Evolutionary conservation across 1,139 yeast genomes (phyloP), one percentile per base, ranked within the genome.

Genomic region (Lodderomyces metapsilosis): DNA sequence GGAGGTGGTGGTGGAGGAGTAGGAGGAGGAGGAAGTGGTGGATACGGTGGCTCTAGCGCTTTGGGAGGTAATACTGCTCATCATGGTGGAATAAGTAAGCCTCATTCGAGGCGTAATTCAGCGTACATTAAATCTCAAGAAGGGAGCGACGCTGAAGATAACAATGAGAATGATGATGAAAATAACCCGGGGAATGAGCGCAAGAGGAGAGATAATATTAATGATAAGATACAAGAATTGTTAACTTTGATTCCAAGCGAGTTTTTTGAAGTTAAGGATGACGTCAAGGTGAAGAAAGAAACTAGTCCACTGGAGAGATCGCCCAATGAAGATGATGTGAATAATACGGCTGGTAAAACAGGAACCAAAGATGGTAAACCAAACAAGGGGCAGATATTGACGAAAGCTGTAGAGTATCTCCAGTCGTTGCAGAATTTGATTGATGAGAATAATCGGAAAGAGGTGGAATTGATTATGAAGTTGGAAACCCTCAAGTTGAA

Each of bases 331-430:
- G 66, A 63, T 17, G 63, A 66, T 2, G 50, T 52, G 28, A 65
- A 62, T 20, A 60, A 64, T 1, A 65, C 66, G 0, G 56, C 76
- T 38, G 74, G 74, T 51, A 76, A 78, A 17, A 71, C 83, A 11
- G 87, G 89, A 3, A 80, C 89, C 2, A 86, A 85, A 50, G 96
- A 88, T 54, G 96, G 95, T 3, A 84, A 84, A 52, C 97, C 97
- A 1, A 89, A 89, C 57, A 91, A 91, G 65, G 97, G 97, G 1
- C 95, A 89, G 52, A 87, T 91, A 9, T 68, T 91, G 48, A 78
- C 89, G 15, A 84, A 87, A 54, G 80, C 94, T 0, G 95, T 89
- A 3, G 96, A 88, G 52, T 91, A 88, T 56, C 82, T 91, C 41
- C 82, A 81, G 48, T 70, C 71, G 51, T 66, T 91, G 35, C 96